Evolutionary conservation across 352 stramenopile genomes (phyloP), one percentile per base, ranked within the genome.

Genomic region (Sclerospora graminicola): DNA sequence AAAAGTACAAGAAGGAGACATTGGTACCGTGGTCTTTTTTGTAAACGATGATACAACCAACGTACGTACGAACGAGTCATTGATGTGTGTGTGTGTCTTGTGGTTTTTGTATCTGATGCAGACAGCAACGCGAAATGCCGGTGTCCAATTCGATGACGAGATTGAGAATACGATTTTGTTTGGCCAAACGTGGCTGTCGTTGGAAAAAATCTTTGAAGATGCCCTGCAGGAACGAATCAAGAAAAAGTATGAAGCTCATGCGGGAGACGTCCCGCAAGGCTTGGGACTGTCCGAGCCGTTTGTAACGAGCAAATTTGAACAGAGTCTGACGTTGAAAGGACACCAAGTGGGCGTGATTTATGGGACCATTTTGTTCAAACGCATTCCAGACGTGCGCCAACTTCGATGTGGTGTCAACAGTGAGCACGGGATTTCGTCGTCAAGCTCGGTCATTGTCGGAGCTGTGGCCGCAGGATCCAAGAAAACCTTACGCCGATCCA

Each of bases 131-230:
- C 37, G 59, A 2, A 74, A 69, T 15, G 48, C 58, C 2, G 74
- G 86, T 51, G 48, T 63, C 5, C 45, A 65, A n/a, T 84, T 93
- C 23, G 77, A 91, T 43, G 65, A 84, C 1, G 82, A 93, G 33
- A 75, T 93, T 15, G 69, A 66, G n/a, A 89, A 93, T 52, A 91
- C 82, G 2, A 60, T 87, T 13, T 45, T 94, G 20, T 94, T 92
- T 50, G 82, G 82, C 0, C 82, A 94, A 56, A 92, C 79, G 18
- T 94, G 82, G 82, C 51, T 94, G 7, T 92, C 82, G 30, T 49
- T 92, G 23, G 82, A 94, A 50, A 94, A 94, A 46, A 83, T 80
- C 28, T 94, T 90, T 50, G 82, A 94, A 69, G 82, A 94, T 49
- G 82, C 80, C 0, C 57, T 94, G 2, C 82, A 91, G 48, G 82